Base-by-base conservation (phyloP, 805 yeast genomes). In the Yarrowia keelungensis region DNA sequence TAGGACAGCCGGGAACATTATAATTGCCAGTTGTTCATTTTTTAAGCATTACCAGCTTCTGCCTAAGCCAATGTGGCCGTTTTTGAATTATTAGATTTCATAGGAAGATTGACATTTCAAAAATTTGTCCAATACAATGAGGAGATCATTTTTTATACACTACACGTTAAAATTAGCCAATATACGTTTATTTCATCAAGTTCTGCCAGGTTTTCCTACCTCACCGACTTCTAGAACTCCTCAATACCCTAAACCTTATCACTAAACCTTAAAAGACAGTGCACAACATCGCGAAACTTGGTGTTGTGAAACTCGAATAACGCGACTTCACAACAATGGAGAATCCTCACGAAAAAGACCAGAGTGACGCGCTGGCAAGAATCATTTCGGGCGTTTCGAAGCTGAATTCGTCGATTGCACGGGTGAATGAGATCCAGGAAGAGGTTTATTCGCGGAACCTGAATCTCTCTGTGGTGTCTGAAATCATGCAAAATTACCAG, bases 401-500 rank as follows among this genome's bases (percentile, higher is more conserved):
- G 39, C 67, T 62, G 39, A 62, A 62, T 47, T 62, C 67, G 19
- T 62, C 67, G 14, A 47, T 62, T 22, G 46, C 54, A 2, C 56
- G 56, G 2, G 67, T 62, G 39, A 62, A 62, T 26, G 65, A 59
- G 46, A 59, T 59, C 41, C 65, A 59, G 42, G 65, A 59, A 8
- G 65, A 59, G 35, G 65, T 59, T 8, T 59, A 59, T 19, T 43
- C 65, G 3, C 65, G 65, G 12, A 59, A 59, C 35, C 50, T 59
- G 35, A 59, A 42, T n/a, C 65, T 59, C 8, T 59, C 65, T 8
- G 65, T 59, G 19, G 65, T 59, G 14, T 59, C 65, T 26, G 65
- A 59, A 45, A 59, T 59, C 51, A 59, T 59, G 65, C 65, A 59
- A 5, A 59, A 59, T 51, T 59, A 59, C 65, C 65, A 59, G 51